Evolutionary conservation across 345 rosid species (phyloP), one percentile per base, ranked within the genome.

Genomic region (Ricinus communis): DNA sequence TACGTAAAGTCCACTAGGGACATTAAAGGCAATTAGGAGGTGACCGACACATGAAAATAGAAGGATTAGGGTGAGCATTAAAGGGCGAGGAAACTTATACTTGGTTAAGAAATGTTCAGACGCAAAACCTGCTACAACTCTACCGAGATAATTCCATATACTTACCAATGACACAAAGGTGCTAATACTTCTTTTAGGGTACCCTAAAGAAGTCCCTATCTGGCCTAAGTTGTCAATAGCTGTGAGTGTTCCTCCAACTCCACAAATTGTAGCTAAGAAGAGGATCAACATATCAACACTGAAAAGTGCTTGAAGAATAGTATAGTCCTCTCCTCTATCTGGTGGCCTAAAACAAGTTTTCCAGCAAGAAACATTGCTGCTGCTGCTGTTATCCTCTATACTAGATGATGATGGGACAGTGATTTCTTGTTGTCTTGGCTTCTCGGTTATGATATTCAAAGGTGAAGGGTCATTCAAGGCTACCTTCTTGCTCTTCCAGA

Each of bases 221-320:
- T 90, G 95, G 31, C 85, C 85, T 76, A 90, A 60, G 73, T 90
- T 90, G 79, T 90, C 92, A 4, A 87, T 83, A 0, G 81, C 92
- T 0, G 95, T 85, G 45, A 87, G 67, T 1, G 89, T 85, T 0
- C 90, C 87, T 0, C 92, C 92, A 4, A 87, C 68, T 7, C 95
- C 90, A 41, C 92, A 90, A 43, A 69, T 82, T 49, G 90, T 80
- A 4, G 89, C 78, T 7, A 81, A 0, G 76, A 90, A 83, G n/a
- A 90, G 87, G 68, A 86, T 54, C 10, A 85, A 5, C 93, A 88
- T 86, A 76, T 88, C 93, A 0, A 74, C 1, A 63, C 87, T 86
- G 15, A 83, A 76, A 49, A 88, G 86, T 0, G 90, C 93, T 71
- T 88, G 91, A 5, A 85, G 78, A 27, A 88, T 87, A 1, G 88